Percentiles rank a stretch among this genome's conserved stretches.
These are phyloP conservation scores for Elsinoe necatrix DNA, from an alignment of 2,329 filamentous ascomycete genomes.

Conservation along the genomic window DNA sequence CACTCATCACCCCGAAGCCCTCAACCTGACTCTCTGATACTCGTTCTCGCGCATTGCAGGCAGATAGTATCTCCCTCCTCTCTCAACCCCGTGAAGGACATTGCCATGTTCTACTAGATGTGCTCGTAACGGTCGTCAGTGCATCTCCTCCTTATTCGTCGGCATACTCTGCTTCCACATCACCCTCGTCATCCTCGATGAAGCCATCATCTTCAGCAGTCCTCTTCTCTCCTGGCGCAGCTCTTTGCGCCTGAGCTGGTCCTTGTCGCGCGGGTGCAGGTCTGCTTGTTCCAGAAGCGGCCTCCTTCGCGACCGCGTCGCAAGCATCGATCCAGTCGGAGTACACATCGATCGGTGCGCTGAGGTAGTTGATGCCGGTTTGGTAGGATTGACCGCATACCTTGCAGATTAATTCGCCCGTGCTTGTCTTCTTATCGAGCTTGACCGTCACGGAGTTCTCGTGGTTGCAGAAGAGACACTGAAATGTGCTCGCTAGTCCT, in stretches of 20 bases:
- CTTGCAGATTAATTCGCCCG: conserved; percentile 81
- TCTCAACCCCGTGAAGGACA: neutral
- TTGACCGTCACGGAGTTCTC: conserved; percentile 87
- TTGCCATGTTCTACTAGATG: neutral
- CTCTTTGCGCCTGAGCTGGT: conserved; percentile 16
- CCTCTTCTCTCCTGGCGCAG: conserved; percentile 25
- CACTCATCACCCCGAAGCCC: neutral
- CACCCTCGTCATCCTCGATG: conserved; percentile 31
- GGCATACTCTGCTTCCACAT: conserved; percentile 28
- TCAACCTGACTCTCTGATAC: no score
- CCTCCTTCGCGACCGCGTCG: conserved; percentile 58
- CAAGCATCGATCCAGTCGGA: conserved; percentile 98
- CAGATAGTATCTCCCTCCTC: neutral
- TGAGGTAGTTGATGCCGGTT: conserved; percentile 86
- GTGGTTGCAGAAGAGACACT: conserved; percentile 97
- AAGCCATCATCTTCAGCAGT: conserved; percentile 28
- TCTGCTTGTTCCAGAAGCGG: conserved; percentile 25
- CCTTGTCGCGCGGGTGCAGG: conserved; percentile 15
- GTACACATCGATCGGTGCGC: conserved; percentile 88
- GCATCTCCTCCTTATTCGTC: conserved; percentile 22
- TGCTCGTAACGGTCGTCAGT: conserved; percentile 1
- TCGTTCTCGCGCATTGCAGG: no score
- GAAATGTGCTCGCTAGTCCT: conserved; percentile 72
- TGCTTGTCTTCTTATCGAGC: conserved; percentile 83
- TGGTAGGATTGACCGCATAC: conserved; percentile 92